Conservation (phyloP, 1,139 yeast genomes). For the Hyphopichia pseudoburtonii region DNA sequence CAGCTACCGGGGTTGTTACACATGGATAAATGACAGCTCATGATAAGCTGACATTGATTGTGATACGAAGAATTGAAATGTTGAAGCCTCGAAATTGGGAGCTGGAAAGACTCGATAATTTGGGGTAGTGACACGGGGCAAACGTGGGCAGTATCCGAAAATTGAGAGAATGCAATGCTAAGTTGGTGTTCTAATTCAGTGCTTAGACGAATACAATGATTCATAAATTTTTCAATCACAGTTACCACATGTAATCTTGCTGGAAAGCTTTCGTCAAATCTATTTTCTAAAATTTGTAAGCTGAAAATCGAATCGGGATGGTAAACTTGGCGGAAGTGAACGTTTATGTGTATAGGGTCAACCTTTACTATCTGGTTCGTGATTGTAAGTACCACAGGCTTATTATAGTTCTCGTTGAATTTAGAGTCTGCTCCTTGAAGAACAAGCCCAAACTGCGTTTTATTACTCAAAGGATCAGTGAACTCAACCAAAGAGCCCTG, state of each 20-base stretch:
- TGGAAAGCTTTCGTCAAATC: conserved; percentile 18
- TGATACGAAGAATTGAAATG: conserved; percentile 21
- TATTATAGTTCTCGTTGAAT: conserved; percentile 36
- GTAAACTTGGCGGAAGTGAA: conserved; percentile 28
- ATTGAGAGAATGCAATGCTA: conserved; percentile 25
- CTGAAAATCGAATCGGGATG: conserved; percentile 20
- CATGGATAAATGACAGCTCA: conserved; percentile 28
- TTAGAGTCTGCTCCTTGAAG: conserved; percentile 26
- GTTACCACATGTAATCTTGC: conserved; percentile 20
- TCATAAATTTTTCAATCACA: conserved; percentile 20
- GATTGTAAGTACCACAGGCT: conserved; percentile 29
- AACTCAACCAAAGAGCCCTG: conserved; percentile 40
- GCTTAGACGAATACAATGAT: conserved; percentile 11
- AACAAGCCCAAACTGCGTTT: conserved; percentile 31
- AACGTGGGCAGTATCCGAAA: conserved; percentile 15
- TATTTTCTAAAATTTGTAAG: conserved; percentile 20
- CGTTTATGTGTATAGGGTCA: conserved; percentile 23
- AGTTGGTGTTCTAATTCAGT: conserved; percentile 14
- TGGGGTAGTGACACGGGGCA: conserved; percentile 20
- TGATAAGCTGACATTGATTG: conserved; percentile 28
- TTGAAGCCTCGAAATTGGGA: conserved; percentile 13
- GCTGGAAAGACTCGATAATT: conserved; percentile 21
- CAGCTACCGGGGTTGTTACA: conserved; percentile 24
- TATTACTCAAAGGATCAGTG: conserved; percentile 11
- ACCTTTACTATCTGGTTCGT: conserved; percentile 29